phyloP scores from a whole-genome alignment of 805 yeast species.

The Candida adriatica region DNA sequence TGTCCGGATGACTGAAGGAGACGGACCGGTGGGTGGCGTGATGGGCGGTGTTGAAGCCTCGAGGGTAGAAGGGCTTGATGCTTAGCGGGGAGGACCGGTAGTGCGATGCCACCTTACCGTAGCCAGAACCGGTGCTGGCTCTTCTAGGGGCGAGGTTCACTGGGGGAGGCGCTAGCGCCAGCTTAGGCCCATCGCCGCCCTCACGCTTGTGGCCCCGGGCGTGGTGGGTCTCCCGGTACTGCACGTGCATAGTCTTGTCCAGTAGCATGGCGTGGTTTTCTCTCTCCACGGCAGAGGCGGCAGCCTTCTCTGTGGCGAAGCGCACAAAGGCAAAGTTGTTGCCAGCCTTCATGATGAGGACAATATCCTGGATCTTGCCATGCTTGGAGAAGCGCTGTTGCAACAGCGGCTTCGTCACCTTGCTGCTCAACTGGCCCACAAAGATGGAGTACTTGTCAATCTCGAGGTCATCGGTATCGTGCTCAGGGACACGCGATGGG shows the following conservation, averaged over 20 bases:
- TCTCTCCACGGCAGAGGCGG: slow-evolving; percentile 80
- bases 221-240: slow-evolving; percentile 57
- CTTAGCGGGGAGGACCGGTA: slow-evolving; percentile 5
- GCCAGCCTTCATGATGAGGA: slow-evolving; percentile 45
- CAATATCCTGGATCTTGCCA: slow-evolving; percentile 54
- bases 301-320: slow-evolving; percentile 58
- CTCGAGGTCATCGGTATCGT: slow-evolving; percentile 28
- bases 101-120: neutral
- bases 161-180: slow-evolving; percentile 77
- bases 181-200: slow-evolving; percentile 25
- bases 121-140: slow-evolving; percentile 26
- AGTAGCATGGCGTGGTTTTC: slow-evolving; percentile 76
- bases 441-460: slow-evolving; percentile 72
- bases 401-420: slow-evolving; percentile 49
- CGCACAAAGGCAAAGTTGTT: slow-evolving; percentile 67
- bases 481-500: slow-evolving; percentile 24
- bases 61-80: neutral
- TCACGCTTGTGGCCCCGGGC: slow-evolving; percentile 17
- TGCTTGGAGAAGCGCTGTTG: slow-evolving; percentile 54
- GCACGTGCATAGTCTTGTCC: slow-evolving; percentile 77
- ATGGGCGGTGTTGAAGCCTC: too few relatives aligned
- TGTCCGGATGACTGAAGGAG: slow-evolving; percentile 13
- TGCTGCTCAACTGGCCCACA: slow-evolving; percentile 62
- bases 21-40: too few relatives aligned
- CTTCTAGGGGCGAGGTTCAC: slow-evolving; percentile 50